Evolutionary conservation across 345 rosid species (phyloP).

Genomic region (Eucalyptus brandiana): DNA sequence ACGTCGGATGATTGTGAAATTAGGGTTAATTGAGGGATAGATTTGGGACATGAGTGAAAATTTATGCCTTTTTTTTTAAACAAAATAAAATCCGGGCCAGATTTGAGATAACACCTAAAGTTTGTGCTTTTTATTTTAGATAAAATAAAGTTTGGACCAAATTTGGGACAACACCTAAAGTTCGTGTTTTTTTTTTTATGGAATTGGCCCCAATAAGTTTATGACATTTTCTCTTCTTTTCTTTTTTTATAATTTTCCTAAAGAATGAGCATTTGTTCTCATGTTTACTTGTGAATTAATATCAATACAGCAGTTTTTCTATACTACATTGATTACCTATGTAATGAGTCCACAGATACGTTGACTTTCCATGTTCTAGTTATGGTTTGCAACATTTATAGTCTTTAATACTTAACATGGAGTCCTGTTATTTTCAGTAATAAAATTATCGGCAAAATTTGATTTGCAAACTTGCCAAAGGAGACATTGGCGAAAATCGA

Average conservation of each 20-base stretch:
- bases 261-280: background rate
- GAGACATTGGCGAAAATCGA: background rate
- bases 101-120: too few relatives aligned
- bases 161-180: too few relatives aligned
- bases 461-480: background rate
- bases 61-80: too few relatives aligned
- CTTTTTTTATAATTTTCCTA: too few relatives aligned
- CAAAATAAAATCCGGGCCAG: too few relatives aligned
- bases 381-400: background rate
- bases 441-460: background rate
- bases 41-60: too few relatives aligned
- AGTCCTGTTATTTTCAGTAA: background rate
- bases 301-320: background rate
- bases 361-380: background rate
- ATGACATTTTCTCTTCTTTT: too few relatives aligned
- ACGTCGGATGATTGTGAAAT: fast-evolving
- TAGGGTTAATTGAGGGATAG: fast-evolving
- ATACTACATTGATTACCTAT: background rate
- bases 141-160: fast-evolving
- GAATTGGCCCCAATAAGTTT: too few relatives aligned
- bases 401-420: background rate
- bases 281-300: background rate
- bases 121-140: too few relatives aligned
- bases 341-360: fast-evolving
- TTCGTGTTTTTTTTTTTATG: too few relatives aligned